These are phyloP conservation scores for Polyplosphaeria fusca DNA, from an alignment of 495 filamentous ascomycete species.

Conservation along the genomic window DNA sequence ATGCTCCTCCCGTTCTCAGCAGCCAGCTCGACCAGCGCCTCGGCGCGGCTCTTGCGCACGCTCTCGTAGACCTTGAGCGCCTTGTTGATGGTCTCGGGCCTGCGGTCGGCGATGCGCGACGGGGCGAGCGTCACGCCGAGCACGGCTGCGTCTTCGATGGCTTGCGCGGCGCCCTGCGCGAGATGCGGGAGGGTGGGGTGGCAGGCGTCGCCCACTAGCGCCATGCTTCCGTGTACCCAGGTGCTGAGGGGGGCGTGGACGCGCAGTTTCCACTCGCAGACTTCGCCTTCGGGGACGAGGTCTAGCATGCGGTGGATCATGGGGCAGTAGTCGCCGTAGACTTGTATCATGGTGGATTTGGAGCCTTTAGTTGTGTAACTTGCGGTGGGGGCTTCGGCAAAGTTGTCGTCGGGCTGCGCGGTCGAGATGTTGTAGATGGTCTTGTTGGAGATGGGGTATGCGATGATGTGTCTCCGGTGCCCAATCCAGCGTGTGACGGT, in stretches of 20 bases:
- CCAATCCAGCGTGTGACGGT: constrained; percentile 77
- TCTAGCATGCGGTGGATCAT: constrained; percentile 69
- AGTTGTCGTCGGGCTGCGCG: constrained; percentile 70
- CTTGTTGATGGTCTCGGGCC: constrained; percentile 57
- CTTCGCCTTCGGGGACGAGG: constrained; percentile 75
- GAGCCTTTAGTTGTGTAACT: constrained; percentile 73
- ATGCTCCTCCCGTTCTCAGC: constrained; percentile 61
- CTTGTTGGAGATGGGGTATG: constrained; percentile 72
- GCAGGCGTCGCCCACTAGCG: constrained; percentile 75
- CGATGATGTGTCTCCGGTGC: constrained; percentile 74
- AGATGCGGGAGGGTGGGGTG: constrained; percentile 74
- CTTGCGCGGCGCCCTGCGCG: constrained; percentile 80
- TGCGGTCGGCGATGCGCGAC: constrained; percentile 47
- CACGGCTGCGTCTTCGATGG: constrained; percentile 75
- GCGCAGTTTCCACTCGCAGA: constrained; percentile 78
- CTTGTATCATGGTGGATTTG: constrained; percentile 64
- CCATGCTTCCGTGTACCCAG: constrained; percentile 65
- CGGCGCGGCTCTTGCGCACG: constrained; percentile 67
- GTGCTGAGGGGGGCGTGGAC: constrained; percentile 65
- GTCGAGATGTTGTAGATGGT: constrained; percentile 77
- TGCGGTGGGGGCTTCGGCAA: constrained; percentile 65
- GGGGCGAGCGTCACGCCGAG: constrained; percentile 60
- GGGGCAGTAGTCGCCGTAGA: constrained; percentile 69
- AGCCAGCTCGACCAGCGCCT: constrained; percentile 68
- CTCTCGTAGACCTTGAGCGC: constrained; percentile 69